A percentile compares a stretch with the other conserved stretches of the same genome.
These are phyloP conservation scores for Candida peoriensis DNA, from an alignment of 805 yeast species.

Conservation along the genomic window DNA sequence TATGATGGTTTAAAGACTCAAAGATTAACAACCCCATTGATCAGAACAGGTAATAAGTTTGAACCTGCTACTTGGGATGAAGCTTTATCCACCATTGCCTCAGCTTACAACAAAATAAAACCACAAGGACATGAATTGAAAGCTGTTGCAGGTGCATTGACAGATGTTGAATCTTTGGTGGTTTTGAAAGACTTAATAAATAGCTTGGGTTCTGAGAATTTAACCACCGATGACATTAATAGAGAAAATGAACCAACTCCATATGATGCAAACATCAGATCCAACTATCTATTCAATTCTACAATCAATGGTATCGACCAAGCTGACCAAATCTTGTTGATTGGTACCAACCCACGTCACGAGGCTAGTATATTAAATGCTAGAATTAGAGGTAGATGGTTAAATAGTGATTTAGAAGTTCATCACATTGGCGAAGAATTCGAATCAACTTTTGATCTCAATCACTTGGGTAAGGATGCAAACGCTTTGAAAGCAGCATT, in stretches of 20 bases:
- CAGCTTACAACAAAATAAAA: conserved; percentile 47
- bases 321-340: conserved; percentile 73
- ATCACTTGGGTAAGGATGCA: conserved; percentile 58
- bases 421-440: conserved; percentile 72
- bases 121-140: conserved; percentile 70
- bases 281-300: conserved; percentile 77
- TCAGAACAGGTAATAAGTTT: conserved; percentile 64
- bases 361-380: conserved; percentile 88
- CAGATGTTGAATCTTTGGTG: conserved; percentile 79
- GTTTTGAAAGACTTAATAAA: conserved; percentile 77
- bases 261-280: conserved; percentile 68
- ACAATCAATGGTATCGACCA: conserved; percentile 74
- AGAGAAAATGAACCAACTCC: conserved; percentile 44
- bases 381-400: conserved; percentile 78
- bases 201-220: conserved; percentile 74
- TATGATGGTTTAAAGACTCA: conserved; percentile 83
- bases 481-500: conserved; percentile 56
- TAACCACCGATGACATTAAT: conserved; percentile 59
- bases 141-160: conserved; percentile 77
- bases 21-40: conserved; percentile 75
- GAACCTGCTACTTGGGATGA: conserved; percentile 84
- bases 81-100: conserved; percentile 65
- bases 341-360: conserved; percentile 85
- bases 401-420: conserved; percentile 60
- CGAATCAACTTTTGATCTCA: conserved; percentile 67